A percentile compares a stretch with the other conserved stretches of the same genome.
phyloP scores from a whole-genome alignment of 345 rosid species.

The Gossypioides kirkii region DNA sequence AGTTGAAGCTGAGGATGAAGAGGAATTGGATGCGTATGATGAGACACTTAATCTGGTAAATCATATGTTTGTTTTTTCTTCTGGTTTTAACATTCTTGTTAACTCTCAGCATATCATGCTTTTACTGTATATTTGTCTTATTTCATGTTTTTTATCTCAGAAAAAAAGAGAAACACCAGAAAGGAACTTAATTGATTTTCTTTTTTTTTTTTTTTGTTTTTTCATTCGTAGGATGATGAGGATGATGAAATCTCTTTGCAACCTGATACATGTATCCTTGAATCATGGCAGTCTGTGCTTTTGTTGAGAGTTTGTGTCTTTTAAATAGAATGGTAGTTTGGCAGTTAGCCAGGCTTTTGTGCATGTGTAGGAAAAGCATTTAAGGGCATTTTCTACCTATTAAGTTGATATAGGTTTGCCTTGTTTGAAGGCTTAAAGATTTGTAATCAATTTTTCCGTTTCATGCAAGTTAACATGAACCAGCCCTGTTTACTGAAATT shows the following conservation, averaged over 20 bases:
- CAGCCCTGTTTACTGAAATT: not conserved
- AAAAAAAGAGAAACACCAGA: not conserved
- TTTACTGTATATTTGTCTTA: not conserved
- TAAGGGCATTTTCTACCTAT: not conserved
- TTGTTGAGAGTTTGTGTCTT: conserved; percentile 3
- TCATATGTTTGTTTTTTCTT: not conserved
- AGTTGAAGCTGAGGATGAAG: conserved; percentile 54
- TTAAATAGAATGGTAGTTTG: conserved; percentile 3
- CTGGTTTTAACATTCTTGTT: conserved; percentile 9
- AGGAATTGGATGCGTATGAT: conserved; percentile 58
- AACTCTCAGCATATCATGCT: not conserved
- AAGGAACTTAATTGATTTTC: not conserved
- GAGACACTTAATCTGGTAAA: conserved; percentile 58
- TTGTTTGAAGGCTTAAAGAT: not conserved
- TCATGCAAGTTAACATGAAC: not conserved
- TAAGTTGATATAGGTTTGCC: not conserved
- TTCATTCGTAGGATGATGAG: conserved; percentile 44
- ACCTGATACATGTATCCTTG: conserved; percentile 66
- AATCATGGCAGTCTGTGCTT: conserved; percentile 8
- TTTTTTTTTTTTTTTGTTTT: not conserved
- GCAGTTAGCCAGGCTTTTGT: not conserved
- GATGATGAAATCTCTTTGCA: conserved; percentile 50
- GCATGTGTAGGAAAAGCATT: not conserved
- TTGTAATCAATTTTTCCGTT: not conserved
- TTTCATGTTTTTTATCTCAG: not conserved